These are phyloP conservation scores for Lactarius trivialis DNA, from an alignment of 768 basidiomycete species.

Conservation along the genomic window DNA sequence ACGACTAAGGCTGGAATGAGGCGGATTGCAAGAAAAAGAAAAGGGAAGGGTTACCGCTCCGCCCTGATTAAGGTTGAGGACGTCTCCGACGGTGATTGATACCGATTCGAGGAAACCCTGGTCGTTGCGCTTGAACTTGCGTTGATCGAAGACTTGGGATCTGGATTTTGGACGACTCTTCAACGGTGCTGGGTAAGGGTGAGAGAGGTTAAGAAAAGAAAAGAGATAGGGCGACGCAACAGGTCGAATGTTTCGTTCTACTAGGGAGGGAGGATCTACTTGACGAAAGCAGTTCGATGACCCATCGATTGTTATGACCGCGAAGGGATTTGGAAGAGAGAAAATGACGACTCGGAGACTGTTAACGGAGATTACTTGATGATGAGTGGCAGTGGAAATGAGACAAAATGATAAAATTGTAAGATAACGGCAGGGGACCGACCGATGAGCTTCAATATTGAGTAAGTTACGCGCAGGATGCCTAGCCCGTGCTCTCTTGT, in stretches of 20 bases:
- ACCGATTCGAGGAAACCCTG: constrained; percentile 64
- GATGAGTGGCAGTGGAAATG: neutral
- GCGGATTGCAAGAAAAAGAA: no score
- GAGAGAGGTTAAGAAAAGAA: constrained; percentile 3
- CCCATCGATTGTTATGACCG: constrained; percentile 78
- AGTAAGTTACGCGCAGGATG: neutral
- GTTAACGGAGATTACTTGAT: constrained; percentile 66
- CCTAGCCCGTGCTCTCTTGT: no score
- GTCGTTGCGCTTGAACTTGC: constrained; percentile 81
- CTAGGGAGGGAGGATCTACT: constrained; percentile 60
- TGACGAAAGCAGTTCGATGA: constrained; percentile 67
- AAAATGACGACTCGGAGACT: constrained; percentile 68
- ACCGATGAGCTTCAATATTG: constrained; percentile 17
- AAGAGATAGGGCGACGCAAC: constrained; percentile 34
- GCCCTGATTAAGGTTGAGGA: no score
- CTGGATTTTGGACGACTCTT: constrained; percentile 64
- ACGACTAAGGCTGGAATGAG: no score
- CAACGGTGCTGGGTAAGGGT: constrained; percentile 47
- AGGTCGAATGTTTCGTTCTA: constrained; percentile 87
- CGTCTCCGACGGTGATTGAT: no score
- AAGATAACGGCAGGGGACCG: neutral
- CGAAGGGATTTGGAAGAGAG: constrained; percentile 82
- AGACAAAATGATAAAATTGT: neutral
- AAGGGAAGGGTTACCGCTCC: no score
- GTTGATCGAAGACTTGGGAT: constrained; percentile 90